Conservation (phyloP, 2,329 filamentous ascomycete species). For the Alternaria ethzedia region DNA sequence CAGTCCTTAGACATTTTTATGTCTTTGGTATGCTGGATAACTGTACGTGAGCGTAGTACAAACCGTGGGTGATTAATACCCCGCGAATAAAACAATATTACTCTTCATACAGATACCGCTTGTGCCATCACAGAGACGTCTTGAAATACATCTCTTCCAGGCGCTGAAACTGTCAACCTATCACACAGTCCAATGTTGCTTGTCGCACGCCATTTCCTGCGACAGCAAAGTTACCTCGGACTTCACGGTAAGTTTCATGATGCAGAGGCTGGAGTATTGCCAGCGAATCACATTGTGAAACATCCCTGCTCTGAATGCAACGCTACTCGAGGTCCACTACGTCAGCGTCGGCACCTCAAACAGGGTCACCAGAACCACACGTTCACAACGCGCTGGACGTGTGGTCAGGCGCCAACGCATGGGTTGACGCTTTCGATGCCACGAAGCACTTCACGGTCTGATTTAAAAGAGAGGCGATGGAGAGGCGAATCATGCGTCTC, state of each 20-base stretch:
- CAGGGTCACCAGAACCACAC: constrained; percentile 26
- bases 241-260: constrained; percentile 13
- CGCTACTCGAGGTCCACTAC: constrained; percentile 25
- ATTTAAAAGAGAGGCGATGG: constrained; percentile 12
- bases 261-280: background rate
- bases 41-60: background rate
- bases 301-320: constrained; percentile 13
- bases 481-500: background rate
- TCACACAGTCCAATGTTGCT: background rate
- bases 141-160: background rate
- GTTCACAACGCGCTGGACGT: background rate
- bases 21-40: background rate
- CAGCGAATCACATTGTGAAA: constrained; percentile 32
- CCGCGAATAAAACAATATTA: background rate
- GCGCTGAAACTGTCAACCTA: background rate
- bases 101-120: background rate
- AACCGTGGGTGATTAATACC: background rate
- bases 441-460: background rate
- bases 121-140: background rate
- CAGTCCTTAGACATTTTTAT: constrained; percentile 33
- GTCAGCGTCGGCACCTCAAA: constrained; percentile 34
- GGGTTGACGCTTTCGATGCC: background rate
- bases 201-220: background rate
- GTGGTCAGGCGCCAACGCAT: constrained; percentile 18
- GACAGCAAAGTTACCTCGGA: background rate